Evolutionary conservation across 106 monocot species (phyloP).

Genomic region (Gastrodia elata): DNA sequence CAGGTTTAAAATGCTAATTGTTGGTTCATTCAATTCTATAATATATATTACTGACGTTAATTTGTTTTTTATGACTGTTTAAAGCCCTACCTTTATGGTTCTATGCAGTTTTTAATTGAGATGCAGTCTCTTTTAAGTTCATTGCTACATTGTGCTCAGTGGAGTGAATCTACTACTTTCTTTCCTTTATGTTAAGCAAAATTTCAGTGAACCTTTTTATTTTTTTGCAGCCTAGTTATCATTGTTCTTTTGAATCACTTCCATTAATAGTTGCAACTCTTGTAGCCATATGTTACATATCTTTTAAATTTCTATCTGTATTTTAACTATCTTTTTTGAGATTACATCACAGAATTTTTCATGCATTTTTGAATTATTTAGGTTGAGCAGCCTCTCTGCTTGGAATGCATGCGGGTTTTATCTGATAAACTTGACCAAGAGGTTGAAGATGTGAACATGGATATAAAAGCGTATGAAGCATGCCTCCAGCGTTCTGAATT

Average conservation of each 20-base stretch:
- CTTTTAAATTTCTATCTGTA: neutral
- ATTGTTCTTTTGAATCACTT: neutral
- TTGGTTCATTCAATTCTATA: neutral
- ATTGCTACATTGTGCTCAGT: neutral
- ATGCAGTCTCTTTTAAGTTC: neutral
- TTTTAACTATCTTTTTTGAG: neutral
- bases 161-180: neutral
- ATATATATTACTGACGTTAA: neutral
- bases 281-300: neutral
- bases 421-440: constrained; percentile 92
- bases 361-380: constrained; percentile 12
- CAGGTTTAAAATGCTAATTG: constrained; percentile 39
- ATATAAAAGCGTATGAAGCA: constrained; percentile 87
- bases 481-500: constrained; percentile 56
- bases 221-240: neutral
- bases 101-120: neutral
- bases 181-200: neutral
- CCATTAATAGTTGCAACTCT: neutral
- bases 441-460: constrained; percentile 86
- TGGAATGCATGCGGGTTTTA: constrained; percentile 89
- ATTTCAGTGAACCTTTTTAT: neutral
- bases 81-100: neutral
- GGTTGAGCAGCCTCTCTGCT: constrained; percentile 93
- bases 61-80: neutral
- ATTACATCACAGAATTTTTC: neutral